These are phyloP conservation scores for Polyporus tsugae DNA, from an alignment of 1,284 basidiomycete species.

Conservation along the genomic window DNA sequence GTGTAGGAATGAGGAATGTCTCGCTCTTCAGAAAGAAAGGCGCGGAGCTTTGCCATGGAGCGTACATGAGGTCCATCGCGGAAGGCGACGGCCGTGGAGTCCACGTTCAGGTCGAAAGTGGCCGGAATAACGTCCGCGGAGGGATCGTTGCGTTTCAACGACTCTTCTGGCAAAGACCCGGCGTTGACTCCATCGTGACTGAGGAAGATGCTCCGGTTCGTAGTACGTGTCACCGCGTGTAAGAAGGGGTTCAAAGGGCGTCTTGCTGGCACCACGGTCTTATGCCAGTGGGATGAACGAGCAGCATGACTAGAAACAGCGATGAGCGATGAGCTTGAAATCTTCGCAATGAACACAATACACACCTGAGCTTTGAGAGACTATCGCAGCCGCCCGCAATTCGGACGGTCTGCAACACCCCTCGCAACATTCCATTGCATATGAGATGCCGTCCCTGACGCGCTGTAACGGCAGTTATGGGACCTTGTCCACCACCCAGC, in stretches of 20 bases:
- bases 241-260: background rate
- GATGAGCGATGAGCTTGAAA: background rate
- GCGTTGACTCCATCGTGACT: background rate
- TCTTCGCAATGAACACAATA: background rate
- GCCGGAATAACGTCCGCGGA: background rate
- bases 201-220: background rate
- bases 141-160: background rate
- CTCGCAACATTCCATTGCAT: slow-evolving; percentile 67
- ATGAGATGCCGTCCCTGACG: slow-evolving; percentile 25
- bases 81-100: slow-evolving; percentile 3
- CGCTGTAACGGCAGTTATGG: slow-evolving; percentile 12
- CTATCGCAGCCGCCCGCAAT: slow-evolving; percentile 42
- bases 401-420: slow-evolving; percentile 51
- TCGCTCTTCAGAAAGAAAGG: slow-evolving; percentile 38
- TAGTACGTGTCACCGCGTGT: background rate
- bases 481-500: slow-evolving; percentile 15
- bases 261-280: background rate
- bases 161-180: background rate
- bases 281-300: background rate
- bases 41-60: slow-evolving; percentile 38
- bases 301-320: background rate
- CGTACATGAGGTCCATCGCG: slow-evolving; percentile 4
- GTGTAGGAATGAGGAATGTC: slow-evolving; percentile 28
- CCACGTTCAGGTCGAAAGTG: background rate
- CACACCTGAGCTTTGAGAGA: slow-evolving; percentile 28